A percentile compares a stretch with the other conserved stretches of the same genome.
phyloP scores from a whole-genome alignment of 2,329 filamentous ascomycete genomes.

The Fusarium sp. region DNA sequence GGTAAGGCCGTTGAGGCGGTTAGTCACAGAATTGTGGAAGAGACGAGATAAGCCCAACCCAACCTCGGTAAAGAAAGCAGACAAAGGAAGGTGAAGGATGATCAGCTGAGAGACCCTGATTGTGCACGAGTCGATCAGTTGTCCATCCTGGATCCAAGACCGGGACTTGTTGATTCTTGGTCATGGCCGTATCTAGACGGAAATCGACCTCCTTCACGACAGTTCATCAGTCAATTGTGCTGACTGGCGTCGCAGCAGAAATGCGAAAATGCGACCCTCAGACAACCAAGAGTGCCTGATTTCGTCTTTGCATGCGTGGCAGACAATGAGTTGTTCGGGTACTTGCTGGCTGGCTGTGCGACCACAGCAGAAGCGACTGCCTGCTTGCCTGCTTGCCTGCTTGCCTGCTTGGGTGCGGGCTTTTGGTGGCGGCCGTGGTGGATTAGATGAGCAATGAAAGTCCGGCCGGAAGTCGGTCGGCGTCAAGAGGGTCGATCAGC shows the following conservation, averaged over 20 bases:
- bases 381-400: background rate
- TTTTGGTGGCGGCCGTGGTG: slow-evolving; percentile 28
- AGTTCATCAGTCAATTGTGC: slow-evolving; percentile 18
- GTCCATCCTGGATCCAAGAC: background rate
- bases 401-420: slow-evolving; percentile 3
- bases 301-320: slow-evolving; percentile 33
- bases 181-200: background rate
- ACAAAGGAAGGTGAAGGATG: background rate
- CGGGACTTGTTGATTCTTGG: background rate
- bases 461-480: slow-evolving; percentile 31
- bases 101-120: background rate
- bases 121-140: background rate
- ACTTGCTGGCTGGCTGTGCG: slow-evolving; percentile 21
- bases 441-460: slow-evolving; percentile 19
- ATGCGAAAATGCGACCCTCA: slow-evolving; percentile 17
- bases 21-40: slow-evolving; percentile 17
- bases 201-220: background rate
- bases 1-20: slow-evolving; percentile 20
- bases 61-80: slow-evolving; percentile 29
- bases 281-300: background rate
- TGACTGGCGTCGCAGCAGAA: slow-evolving; percentile 9
- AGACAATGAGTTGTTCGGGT: slow-evolving; percentile 39
- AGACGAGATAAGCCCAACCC: slow-evolving; percentile 34
- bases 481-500: slow-evolving; percentile 24
- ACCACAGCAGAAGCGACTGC: slow-evolving; percentile 18